Evolutionary conservation across 768 basidiomycete species (phyloP), one percentile per base, ranked within the genome.

Genomic region (Austroboletus festivus): DNA sequence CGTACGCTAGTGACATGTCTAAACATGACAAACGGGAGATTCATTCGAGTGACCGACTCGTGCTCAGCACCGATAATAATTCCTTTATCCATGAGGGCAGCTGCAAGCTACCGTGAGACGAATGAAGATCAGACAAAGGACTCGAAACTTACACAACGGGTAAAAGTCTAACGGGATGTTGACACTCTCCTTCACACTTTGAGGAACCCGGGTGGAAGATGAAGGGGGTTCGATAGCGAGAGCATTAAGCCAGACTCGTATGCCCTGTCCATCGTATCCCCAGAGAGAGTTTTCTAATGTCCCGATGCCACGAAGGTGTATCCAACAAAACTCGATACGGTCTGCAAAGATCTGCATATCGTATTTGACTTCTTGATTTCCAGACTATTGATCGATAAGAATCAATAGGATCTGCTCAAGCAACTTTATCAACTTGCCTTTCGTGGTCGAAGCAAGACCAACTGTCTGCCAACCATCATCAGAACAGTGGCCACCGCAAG

Each of bases 291-390:
- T 99, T 64, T 98, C 95, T 40, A 99, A 71, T 2, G 90, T 82
- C 6, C 86, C 89, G 34, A 99, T 92, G 2, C 95, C 95, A 33
- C 88, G 82, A 37, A 99, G 74, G 73, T 97, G 95, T 46, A 94
- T 96, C 95, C 95, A 99, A 68, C 94, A 99, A 62, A 96, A 93
- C 63, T 99, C 95, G 55, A 98, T 90, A n/a, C 86, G 82, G 52
- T 96, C 92, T 0, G 95, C 93, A 38, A 99, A 85, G 26, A 98
- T 88, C 63, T 97, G 95, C 77, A 97, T 85, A 68, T 97, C 95
- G 61, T 99, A 99, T 58, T 86, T 90, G 64, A 95, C 90, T 71
- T 97, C 93, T 56, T 89, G 84, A 47, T 82, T 75, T 1, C 81
- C 88, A 2, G 90, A 83, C 89, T 93, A 43, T 37, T n/a, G 7